phyloP scores from a whole-genome alignment of 495 filamentous ascomycete genomes.

The Stereocaulon alpinum region DNA sequence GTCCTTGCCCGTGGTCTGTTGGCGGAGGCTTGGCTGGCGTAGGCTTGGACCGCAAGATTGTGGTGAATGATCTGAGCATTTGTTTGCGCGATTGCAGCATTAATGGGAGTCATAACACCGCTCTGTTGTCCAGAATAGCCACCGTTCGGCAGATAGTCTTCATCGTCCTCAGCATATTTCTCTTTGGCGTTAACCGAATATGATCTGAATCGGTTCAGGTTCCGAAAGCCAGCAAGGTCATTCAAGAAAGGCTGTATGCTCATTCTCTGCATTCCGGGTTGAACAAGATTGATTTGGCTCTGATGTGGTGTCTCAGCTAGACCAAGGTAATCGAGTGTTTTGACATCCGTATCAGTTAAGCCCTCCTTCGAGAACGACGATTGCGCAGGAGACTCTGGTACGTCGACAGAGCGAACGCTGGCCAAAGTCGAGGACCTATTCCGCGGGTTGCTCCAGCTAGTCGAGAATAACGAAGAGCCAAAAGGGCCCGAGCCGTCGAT shows the following conservation, averaged over 20 bases:
- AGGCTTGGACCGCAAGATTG: conserved; percentile 87
- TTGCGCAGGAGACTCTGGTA: conserved; percentile 75
- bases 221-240: conserved; percentile 63
- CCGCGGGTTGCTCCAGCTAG: conserved; percentile 64
- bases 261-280: conserved; percentile 47
- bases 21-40: conserved; percentile 68
- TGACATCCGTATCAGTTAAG: conserved; percentile 77
- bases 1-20: conserved; percentile 81
- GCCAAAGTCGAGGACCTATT: conserved; percentile 76
- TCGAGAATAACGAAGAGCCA: conserved; percentile 80
- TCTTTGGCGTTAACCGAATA: conserved; percentile 99
- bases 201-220: conserved; percentile 79
- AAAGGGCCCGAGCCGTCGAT: conserved; percentile 59
- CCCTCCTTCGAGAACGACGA: conserved; percentile 86
- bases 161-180: conserved; percentile 92
- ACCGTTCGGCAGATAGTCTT: conserved; percentile 49
- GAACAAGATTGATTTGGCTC: conserved; percentile 57
- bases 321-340: conserved; percentile 91
- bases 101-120: conserved; percentile 60
- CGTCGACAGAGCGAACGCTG: conserved; percentile 81
- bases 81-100: conserved; percentile 65
- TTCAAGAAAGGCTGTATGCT: conserved; percentile 62
- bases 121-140: conserved; percentile 50
- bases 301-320: conserved; percentile 90
- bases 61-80: conserved; percentile 88